Evolutionary conservation across 2,329 filamentous ascomycete species (phyloP), one percentile per base, ranked within the genome.

Genomic region (Stagonosporopsis tanaceti): DNA sequence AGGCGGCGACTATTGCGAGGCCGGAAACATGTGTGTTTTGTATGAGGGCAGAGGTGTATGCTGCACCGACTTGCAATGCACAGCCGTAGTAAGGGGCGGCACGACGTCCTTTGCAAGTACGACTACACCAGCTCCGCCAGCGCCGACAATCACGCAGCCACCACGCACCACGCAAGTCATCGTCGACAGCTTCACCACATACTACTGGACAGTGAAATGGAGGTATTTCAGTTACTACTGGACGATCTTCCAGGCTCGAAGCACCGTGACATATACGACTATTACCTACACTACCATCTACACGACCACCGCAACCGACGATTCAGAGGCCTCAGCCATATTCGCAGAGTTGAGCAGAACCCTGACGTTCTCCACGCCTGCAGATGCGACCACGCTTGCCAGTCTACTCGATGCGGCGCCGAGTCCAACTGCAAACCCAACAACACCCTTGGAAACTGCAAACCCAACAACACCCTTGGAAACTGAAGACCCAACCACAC

Each of bases 151-250:
- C 32, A 64, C 60, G 17, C 50, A 51, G n/a, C 60, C 62, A 8
- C 47, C 53, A 15, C 27, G 44, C 1, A 60, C 59, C 8, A 61
- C 56, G 1, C 27, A 45, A 32, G 38, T 48, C 17, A 44, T 47
- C 8, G 61, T 37, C 4, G 59, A 57, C 12, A 45, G 14, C 7
- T 57, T 53, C 44, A 47, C 52, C 6, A 58, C 59, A 4, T 65
- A 60, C 35, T 63, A 63, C 45, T 63, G 60, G 62, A 65, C 62
- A 8, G 60, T 65, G 20, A 61, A 57, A 24, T 63, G 62, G 62
- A 61, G 63, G 53, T 65, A 65, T 32, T 47, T 50, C 24, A 57
- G 50, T 20, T 64, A 59, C 51, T 65, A 58, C 45, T 65, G 58
- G 58, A 58, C 37, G 12, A 57, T 58, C 11, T 56, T 56, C 28